These are phyloP conservation scores for Pseudovirgaria hyperparasitica DNA, from an alignment of 2,329 filamentous ascomycete genomes.

Conservation along the genomic window DNA sequence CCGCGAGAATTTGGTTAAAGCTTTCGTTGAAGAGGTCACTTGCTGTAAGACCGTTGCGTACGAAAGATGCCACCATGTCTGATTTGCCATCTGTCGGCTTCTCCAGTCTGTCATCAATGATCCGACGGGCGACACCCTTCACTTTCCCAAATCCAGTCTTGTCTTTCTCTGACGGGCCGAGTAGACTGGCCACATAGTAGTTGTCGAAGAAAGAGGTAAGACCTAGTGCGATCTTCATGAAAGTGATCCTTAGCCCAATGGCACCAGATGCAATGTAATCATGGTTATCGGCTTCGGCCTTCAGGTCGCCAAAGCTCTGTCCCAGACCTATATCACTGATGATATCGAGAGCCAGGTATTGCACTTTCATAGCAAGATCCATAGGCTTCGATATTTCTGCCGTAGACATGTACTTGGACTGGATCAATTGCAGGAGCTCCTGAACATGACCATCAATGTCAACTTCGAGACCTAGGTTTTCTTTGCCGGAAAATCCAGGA, in stretches of 20 bases:
- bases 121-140: slow-evolving; percentile 28
- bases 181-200: slow-evolving; percentile 14
- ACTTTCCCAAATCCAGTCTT: slow-evolving; percentile 16
- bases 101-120: slow-evolving; percentile 33
- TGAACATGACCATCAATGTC: slow-evolving; percentile 36
- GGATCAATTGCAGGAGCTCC: slow-evolving; percentile 36
- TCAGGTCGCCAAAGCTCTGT: slow-evolving; percentile 38
- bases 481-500: slow-evolving; percentile 40
- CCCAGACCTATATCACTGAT: slow-evolving; percentile 43
- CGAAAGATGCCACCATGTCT: slow-evolving; percentile 44
- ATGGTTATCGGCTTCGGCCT: slow-evolving; percentile 36
- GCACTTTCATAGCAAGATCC: slow-evolving; percentile 36
- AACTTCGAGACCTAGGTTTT: slow-evolving; percentile 38
- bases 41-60: slow-evolving; percentile 30
- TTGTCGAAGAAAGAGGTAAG: slow-evolving; percentile 13
- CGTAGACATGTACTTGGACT: slow-evolving; percentile 29
- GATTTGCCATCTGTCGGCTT: slow-evolving; percentile 27
- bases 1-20: slow-evolving; percentile 37
- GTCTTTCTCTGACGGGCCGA: slow-evolving; percentile 25
- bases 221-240: slow-evolving; percentile 16
- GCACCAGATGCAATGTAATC: slow-evolving; percentile 32
- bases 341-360: slow-evolving; percentile 44
- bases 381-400: slow-evolving; percentile 24
- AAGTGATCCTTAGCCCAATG: slow-evolving; percentile 17
- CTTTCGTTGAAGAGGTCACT: slow-evolving; percentile 31